phyloP scores from a whole-genome alignment of 768 basidiomycete genomes.

The Naganishia antarctica region DNA sequence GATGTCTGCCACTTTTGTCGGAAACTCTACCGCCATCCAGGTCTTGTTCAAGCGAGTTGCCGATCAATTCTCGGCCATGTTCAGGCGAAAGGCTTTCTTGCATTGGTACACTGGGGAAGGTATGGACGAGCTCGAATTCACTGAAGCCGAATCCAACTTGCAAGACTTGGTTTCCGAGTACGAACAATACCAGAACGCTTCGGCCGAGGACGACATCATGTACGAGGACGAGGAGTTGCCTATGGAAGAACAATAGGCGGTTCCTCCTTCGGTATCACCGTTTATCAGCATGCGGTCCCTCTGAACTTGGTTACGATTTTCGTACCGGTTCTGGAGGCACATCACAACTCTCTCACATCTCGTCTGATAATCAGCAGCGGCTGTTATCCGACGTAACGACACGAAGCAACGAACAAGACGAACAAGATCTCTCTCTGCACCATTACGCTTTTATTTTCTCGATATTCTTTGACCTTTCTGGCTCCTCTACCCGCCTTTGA shows the following conservation, averaged over 20 bases:
- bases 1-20: constrained; percentile 96
- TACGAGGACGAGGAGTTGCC: constrained; percentile 42
- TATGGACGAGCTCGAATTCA: constrained; percentile 81
- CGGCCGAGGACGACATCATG: constrained; percentile 44
- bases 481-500: constrained; percentile 19
- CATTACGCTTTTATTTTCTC: background rate
- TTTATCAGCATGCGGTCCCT: background rate
- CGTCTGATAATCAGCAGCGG: background rate
- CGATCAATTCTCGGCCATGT: constrained; percentile 99
- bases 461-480: background rate
- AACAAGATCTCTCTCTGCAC: background rate
- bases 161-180: constrained; percentile 97
- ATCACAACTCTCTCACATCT: constrained; percentile 2
- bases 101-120: constrained; percentile 99
- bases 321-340: background rate
- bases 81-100: constrained; percentile 70
- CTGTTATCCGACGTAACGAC: constrained; percentile 8
- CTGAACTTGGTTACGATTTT: constrained; percentile 3
- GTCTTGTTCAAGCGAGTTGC: constrained; percentile 98
- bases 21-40: constrained; percentile 95
- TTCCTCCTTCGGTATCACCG: background rate
- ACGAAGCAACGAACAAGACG: constrained; percentile 14
- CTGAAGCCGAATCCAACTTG: constrained; percentile 99
- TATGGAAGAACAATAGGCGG: constrained; percentile 35
- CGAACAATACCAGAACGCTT: constrained; percentile 55